Evolutionary conservation across 2,329 filamentous ascomycete species (phyloP), one percentile per base, ranked within the genome.

Genomic region (Aspergillus ruber): DNA sequence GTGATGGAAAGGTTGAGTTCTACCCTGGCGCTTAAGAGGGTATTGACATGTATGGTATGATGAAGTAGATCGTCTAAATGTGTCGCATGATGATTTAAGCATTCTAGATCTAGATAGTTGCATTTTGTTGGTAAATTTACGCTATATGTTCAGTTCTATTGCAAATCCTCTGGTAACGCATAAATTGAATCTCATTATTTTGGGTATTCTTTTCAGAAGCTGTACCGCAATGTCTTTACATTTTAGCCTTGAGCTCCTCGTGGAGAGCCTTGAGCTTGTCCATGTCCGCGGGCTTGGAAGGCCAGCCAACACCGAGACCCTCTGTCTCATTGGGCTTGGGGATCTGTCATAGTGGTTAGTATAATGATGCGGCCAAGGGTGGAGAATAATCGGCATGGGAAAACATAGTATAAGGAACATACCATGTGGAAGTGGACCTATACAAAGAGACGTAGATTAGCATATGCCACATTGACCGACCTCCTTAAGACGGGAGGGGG

Each of bases 391-490:
- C 10, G 25, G 25, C 10, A 7, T 12, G 25, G 4, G 21, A 29
- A 12, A 7, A 7, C 2, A 4, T 29, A 38, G 3, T 9, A 18
- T 39, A 12, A 18, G 10, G 17, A 21, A 59, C 76, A 55, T 79
- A 89, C 86, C 82, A 97, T 85, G 65, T 98, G 93, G 71, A 98
- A 91, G 68, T 96, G 90, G 57, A 94, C 86, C 85, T 89, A 39
- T 20, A 39, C 3, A 5, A 39, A 36, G 17, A 12, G n/a, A 36
- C 9, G 33, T 17, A 20, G 20, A 4, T 20, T 20, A 20, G 20
- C 20, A 20, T 20, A 20, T 20, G 20, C 20, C 20, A 20, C 20
- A 20, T 20, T 20, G 4, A 20, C 20, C 20, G 20, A 20, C 20
- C 4, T 20, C 20, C 4, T 20, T 4, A 20, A 20, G 20, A 20